These are phyloP conservation scores for Rhododendron ovatum DNA, from an alignment of 148 eudicot genomes.

Conservation along the genomic window DNA sequence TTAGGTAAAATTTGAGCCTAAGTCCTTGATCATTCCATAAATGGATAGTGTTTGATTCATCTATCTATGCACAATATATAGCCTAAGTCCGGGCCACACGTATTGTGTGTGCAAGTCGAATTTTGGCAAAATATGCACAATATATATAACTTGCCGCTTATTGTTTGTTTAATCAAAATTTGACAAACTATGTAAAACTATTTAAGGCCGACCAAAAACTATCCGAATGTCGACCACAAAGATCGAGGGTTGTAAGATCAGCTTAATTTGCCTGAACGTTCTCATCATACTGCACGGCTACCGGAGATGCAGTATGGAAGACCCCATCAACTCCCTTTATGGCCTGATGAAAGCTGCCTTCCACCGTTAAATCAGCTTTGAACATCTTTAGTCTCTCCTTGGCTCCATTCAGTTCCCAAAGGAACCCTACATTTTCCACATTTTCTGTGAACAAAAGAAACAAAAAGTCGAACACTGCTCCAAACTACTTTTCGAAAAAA, in stretches of 20 bases:
- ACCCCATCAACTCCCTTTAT: slow-evolving; percentile 82
- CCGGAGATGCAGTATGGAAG: slow-evolving; percentile 89
- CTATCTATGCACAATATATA: too few relatives aligned
- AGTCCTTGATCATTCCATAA: not conserved
- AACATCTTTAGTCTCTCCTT: slow-evolving; percentile 70
- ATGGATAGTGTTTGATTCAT: not conserved
- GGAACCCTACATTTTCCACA: slow-evolving; percentile 52
- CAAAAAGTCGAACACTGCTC: not conserved
- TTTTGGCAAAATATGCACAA: too few relatives aligned
- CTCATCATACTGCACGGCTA: slow-evolving; percentile 52
- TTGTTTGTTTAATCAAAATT: too few relatives aligned
- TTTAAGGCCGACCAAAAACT: not conserved
- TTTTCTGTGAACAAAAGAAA: slow-evolving; percentile 38
- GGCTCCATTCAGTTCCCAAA: slow-evolving; percentile 75
- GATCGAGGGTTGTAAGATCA: not conserved
- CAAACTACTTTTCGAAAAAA: too few relatives aligned
- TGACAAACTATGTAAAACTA: too few relatives aligned
- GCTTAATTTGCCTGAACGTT: slow-evolving; percentile 51
- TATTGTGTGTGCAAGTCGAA: too few relatives aligned
- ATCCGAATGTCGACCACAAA: slow-evolving; percentile 17
- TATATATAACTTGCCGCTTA: too few relatives aligned
- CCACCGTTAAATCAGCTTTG: slow-evolving; percentile 71
- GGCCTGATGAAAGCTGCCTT: slow-evolving; percentile 84
- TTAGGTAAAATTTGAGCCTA: not conserved
- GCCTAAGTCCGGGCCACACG: too few relatives aligned